phyloP scores from a whole-genome alignment of 371 early-diverging fungal genomes.

The Globomyces sp. region DNA sequence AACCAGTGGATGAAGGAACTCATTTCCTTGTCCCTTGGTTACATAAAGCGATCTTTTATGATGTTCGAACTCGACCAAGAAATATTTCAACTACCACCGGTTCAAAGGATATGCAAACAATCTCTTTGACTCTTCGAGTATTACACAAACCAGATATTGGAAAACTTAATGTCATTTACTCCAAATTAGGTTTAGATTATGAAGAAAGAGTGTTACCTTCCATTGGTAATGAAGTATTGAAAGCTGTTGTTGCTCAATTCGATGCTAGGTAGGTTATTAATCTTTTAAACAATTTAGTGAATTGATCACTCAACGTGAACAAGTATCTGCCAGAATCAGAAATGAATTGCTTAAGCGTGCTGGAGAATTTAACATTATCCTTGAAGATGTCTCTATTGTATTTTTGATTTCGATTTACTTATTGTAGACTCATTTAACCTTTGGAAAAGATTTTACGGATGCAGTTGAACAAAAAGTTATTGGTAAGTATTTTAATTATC shows the following conservation, averaged over 20 bases:
- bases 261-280: constrained; percentile 61
- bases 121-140: constrained; percentile 88
- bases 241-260: constrained; percentile 97
- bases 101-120: constrained; percentile 89
- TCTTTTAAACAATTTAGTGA: constrained; percentile 54
- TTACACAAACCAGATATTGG: constrained; percentile 86
- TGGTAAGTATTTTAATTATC: not conserved
- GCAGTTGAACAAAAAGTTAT: constrained; percentile 54
- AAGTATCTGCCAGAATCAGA: constrained; percentile 87
- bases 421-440: constrained; percentile 87
- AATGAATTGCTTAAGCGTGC: constrained; percentile 94
- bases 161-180: constrained; percentile 81
- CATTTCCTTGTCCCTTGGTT: constrained; percentile 97
- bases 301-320: constrained; percentile 55
- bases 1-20: constrained; percentile 87
- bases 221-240: constrained; percentile 98
- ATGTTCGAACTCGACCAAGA: constrained; percentile 92
- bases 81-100: constrained; percentile 96
- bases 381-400: constrained; percentile 98
- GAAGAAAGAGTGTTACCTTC: constrained; percentile 97
- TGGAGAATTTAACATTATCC: constrained; percentile 87
- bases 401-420: constrained; percentile 22
- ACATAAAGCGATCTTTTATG: constrained; percentile 70
- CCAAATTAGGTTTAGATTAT: constrained; percentile 91
- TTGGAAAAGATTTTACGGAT: constrained; percentile 93